Base-by-base conservation (phyloP, 2,329 filamentous ascomycete species). In the Penicillium sp. region DNA sequence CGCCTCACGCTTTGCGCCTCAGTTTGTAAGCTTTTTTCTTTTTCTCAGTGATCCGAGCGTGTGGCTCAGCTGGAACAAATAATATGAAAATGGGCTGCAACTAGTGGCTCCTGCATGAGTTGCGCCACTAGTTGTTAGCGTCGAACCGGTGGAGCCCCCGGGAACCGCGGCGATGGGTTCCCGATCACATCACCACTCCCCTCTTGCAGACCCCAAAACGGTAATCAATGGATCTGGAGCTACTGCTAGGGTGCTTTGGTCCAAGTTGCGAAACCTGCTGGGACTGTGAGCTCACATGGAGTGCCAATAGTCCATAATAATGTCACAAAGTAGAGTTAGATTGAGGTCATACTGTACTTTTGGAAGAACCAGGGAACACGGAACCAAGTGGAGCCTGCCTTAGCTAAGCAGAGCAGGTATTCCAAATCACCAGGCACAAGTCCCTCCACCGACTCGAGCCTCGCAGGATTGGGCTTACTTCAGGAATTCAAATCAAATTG, bases 321-420 rank as follows among this genome's bases (percentile, higher is more conserved):
- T n/a, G 18, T 32, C 12, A 32, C 24, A 27, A 6, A 27, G 24
- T 27, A 32, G 29, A n/a, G n/a, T n/a, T 12, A 32, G 4, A 10
- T 32, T 32, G 13, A 32, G 13, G 29, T 32, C 29, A 32, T 32
- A 27, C 6, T 27, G 29, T 15, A 21, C 15, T 36, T 7, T 15
- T 27, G 26, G 33, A 9, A 7, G 33, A 36, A 21, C 30, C 26
- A 33, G 15, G 47, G 15, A 29, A 30, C 24, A 29, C 21, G 17
- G 26, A 37, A 7, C 18, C 2, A 18, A 37, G 46, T 51, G 50
- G 52, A 15, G 17, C 30, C 23, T n/a, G 13, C 18, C 2, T 60
- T 54, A 58, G 17, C 36, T 60, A 56, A 60, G 32, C 55, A 58
- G 48, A 49, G 44, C 46, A 51, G 51, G 55, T 57, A 55, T 55